Conservation (phyloP, 371 early-diverging fungal species). For the Haplosporangium sp. region DNA sequence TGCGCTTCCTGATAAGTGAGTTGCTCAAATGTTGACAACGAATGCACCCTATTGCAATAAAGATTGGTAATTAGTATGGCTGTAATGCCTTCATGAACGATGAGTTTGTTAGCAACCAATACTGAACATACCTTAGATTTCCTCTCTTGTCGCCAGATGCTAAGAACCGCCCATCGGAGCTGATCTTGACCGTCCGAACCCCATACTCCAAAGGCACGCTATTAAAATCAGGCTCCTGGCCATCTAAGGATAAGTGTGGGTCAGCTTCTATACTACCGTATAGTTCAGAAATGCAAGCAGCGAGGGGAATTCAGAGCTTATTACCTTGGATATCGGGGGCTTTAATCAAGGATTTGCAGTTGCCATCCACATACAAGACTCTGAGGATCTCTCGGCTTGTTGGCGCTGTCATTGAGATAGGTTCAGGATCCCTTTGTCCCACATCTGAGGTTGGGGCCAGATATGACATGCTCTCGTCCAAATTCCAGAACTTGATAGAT, state of each 20-base stretch:
- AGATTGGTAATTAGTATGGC: background rate
- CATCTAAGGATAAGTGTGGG: slow-evolving; percentile 10
- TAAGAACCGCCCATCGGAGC: slow-evolving; percentile 72
- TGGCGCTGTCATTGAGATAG: background rate
- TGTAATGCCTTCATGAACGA: background rate
- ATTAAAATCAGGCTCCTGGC: slow-evolving; percentile 36
- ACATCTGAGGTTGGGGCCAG: slow-evolving; percentile 8
- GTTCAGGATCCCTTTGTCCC: background rate
- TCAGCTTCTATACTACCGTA: background rate
- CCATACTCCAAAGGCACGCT: slow-evolving; percentile 64
- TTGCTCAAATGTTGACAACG: slow-evolving; percentile 68
- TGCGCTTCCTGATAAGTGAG: slow-evolving; percentile 82
- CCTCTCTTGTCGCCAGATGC: slow-evolving; percentile 86
- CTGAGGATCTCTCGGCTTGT: slow-evolving; percentile 20
- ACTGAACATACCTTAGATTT: slow-evolving; percentile 62
- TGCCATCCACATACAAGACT: slow-evolving; percentile 38
- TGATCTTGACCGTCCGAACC: slow-evolving; percentile 77
- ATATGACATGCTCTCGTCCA: slow-evolving; percentile 31
- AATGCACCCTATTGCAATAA: slow-evolving; percentile 61
- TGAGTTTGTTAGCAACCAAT: background rate
- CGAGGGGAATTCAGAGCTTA: too few relatives aligned
- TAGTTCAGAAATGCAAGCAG: too few relatives aligned
- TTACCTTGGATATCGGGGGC: slow-evolving; percentile 39
- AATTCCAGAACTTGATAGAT: slow-evolving; percentile 83
- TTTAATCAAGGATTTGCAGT: slow-evolving; percentile 34